Percentiles rank a stretch among this genome's conserved stretches.
These are phyloP conservation scores for Fusarium sp. DNA, from an alignment of 2,329 filamentous ascomycete species.

Conservation along the genomic window DNA sequence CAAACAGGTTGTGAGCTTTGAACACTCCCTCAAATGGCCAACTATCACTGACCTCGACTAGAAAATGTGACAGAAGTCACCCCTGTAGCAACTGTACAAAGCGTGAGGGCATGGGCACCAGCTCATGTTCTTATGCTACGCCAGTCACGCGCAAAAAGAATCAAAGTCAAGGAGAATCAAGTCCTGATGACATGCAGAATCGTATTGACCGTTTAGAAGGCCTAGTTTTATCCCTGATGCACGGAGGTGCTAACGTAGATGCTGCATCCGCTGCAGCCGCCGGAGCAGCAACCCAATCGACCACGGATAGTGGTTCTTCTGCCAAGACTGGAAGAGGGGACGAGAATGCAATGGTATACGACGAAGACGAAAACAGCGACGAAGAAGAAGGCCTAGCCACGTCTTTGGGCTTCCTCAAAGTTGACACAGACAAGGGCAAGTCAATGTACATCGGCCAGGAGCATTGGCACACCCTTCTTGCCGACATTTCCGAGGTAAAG, in stretches of 20 bases:
- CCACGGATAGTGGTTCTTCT: conserved; percentile 60
- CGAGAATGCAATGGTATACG: conserved; percentile 61
- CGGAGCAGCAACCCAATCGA: conserved; percentile 54
- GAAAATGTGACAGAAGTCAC: conserved; percentile 93
- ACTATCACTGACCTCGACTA: conserved; percentile 47
- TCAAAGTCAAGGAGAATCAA: conserved; percentile 70
- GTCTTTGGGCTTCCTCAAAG: conserved; percentile 84
- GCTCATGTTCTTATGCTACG: conserved; percentile 86
- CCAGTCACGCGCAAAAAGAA: conserved; percentile 79
- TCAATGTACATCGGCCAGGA: conserved; percentile 85
- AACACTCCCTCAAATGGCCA: neutral
- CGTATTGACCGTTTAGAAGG: conserved; percentile 95
- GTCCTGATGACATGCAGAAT: conserved; percentile 97
- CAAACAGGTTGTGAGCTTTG: conserved; percentile 54
- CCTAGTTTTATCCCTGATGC: conserved; percentile 93
- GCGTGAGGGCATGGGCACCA: conserved; percentile 83
- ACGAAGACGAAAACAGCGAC: conserved; percentile 73
- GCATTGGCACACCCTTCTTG: conserved; percentile 84
- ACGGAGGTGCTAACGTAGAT: conserved; percentile 75
- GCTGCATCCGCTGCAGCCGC: conserved; percentile 53
- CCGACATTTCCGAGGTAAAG: conserved; percentile 91
- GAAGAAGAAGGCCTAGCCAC: conserved; percentile 76
- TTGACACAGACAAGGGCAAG: conserved; percentile 81
- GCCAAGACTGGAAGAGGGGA: conserved; percentile 67
- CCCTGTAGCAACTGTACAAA: conserved; percentile 97